A percentile compares a stretch with the other conserved stretches of the same genome.
These are phyloP conservation scores for Penicillium sp. DNA, from an alignment of 2,329 filamentous ascomycete genomes.

Conservation along the genomic window DNA sequence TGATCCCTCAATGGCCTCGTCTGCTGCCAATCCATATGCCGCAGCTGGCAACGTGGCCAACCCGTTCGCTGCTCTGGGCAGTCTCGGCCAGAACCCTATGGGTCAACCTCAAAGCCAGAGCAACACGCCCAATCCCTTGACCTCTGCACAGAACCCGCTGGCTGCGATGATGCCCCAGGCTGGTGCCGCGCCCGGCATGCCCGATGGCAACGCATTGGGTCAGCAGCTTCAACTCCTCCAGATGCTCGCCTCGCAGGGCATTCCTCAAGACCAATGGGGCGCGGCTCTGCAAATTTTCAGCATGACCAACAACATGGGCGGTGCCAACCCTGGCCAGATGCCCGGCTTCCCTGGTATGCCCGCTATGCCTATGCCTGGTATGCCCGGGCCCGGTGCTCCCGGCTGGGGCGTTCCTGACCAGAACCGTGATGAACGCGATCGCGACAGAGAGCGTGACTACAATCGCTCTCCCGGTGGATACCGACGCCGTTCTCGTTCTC, in stretches of 20 bases:
- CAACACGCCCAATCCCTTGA: constrained; percentile 43
- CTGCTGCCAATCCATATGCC: constrained; percentile 57
- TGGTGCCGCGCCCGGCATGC: constrained; percentile 29
- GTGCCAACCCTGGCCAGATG: constrained; percentile 34
- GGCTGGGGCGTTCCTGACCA: constrained; percentile 40
- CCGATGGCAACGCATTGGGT: constrained; percentile 55
- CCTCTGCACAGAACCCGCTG: constrained; percentile 40
- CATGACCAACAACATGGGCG: constrained; percentile 29
- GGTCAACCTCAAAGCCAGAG: constrained; percentile 41
- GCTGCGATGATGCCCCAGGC: constrained; percentile 44
- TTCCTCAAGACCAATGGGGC: constrained; percentile 74
- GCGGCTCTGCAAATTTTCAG: constrained; percentile 55
- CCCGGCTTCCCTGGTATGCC: constrained; percentile 33
- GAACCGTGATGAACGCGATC: constrained; percentile 57
- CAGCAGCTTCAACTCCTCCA: constrained; percentile 73
- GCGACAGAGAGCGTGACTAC: constrained; percentile 61
- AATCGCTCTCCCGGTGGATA: constrained; percentile 59
- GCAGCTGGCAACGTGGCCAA: constrained; percentile 46
- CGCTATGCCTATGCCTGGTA: constrained; percentile 33
- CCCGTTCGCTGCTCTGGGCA: constrained; percentile 49
- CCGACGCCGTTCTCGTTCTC: constrained; percentile 76
- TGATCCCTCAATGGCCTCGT: constrained; percentile 46
- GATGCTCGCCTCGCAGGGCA: constrained; percentile 69
- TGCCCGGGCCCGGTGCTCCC: constrained; percentile 28
- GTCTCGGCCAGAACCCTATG: constrained; percentile 38